A percentile compares a stretch with the other conserved stretches of the same genome.
Evolutionary conservation across 192 early-diverging fungal species (phyloP).

Genomic region (Linnemannia hyalina): DNA sequence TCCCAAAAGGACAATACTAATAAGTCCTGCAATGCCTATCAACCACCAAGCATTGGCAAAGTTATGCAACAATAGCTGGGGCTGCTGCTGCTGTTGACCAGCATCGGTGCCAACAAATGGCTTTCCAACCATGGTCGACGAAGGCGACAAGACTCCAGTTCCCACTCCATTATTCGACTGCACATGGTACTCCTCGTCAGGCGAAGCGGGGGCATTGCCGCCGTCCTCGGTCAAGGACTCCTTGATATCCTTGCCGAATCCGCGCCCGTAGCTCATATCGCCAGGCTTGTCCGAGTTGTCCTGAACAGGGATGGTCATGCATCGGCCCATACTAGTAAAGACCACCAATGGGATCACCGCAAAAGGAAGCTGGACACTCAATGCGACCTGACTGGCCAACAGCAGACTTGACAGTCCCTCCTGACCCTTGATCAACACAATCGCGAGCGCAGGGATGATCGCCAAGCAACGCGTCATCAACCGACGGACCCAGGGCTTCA

Average conservation of each 20-base stretch:
- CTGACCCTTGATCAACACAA: constrained; percentile 73
- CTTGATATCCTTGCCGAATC: constrained; percentile 10
- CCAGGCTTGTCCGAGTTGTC: constrained; percentile 42
- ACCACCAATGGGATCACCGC: constrained; percentile 83
- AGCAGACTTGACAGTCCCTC: constrained; percentile 73
- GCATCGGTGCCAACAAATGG: not conserved
- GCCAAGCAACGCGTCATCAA: constrained; percentile 79
- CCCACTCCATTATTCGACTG: not conserved
- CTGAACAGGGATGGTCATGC: constrained; percentile 63
- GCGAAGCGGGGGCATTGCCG: not conserved
- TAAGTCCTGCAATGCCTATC: constrained; percentile 40
- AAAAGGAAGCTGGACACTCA: constrained; percentile 86
- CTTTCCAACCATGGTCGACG: not conserved
- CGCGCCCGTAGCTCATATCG: constrained; percentile 15
- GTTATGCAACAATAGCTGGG: constrained; percentile 22
- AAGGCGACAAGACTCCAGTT: not conserved
- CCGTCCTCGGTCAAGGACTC: not conserved
- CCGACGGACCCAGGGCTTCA: constrained; percentile 76
- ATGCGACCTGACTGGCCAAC: constrained; percentile 81
- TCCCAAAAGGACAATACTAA: constrained; percentile 58
- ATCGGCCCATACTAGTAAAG: constrained; percentile 68
- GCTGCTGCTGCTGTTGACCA: not conserved
- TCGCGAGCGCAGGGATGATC: constrained; percentile 80
- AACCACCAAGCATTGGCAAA: constrained; percentile 56
- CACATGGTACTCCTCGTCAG: constrained; percentile 19